Evolutionary conservation across 768 basidiomycete genomes (phyloP).

Genomic region (Macrolepiota dolichaula): DNA sequence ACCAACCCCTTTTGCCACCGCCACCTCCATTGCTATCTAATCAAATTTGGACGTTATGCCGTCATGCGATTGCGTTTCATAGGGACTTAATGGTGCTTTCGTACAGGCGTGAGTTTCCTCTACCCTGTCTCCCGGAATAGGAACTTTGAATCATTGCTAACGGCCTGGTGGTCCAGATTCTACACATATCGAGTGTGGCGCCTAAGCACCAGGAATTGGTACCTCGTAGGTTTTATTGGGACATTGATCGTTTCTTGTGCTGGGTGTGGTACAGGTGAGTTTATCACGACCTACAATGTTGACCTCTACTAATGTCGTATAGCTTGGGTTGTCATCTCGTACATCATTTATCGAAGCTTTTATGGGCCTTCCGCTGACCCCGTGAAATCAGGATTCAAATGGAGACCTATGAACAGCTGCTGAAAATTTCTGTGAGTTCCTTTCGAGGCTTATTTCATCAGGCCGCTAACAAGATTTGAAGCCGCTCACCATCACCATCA

Average conservation of each 20-base stretch:
- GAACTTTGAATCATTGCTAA: background rate
- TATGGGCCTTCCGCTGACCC: background rate
- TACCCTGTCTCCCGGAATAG: background rate
- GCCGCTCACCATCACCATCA: conserved; percentile 49
- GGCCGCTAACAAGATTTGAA: conserved; percentile 9
- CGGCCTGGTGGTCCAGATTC: conserved; percentile 31
- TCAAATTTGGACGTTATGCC: background rate
- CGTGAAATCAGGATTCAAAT: conserved; percentile 28
- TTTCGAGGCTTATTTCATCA: background rate
- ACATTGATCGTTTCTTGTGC: conserved; percentile 28
- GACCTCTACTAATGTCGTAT: background rate
- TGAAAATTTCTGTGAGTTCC: conserved; percentile 30
- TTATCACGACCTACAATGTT: background rate
- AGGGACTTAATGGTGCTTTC: conserved; percentile 48
- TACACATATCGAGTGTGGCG: conserved; percentile 47
- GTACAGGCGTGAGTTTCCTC: conserved; percentile 43
- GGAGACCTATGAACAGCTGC: conserved; percentile 32
- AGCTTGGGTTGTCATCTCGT: conserved; percentile 45
- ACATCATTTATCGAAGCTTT: conserved; percentile 13
- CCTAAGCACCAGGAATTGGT: conserved; percentile 36
- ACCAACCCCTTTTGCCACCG: background rate
- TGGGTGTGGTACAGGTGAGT: conserved; percentile 33
- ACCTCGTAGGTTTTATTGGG: conserved; percentile 28
- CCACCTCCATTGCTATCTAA: background rate
- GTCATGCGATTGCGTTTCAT: conserved; percentile 9